phyloP scores from a whole-genome alignment of 148 eudicot genomes.

The Oxyria digyna region DNA sequence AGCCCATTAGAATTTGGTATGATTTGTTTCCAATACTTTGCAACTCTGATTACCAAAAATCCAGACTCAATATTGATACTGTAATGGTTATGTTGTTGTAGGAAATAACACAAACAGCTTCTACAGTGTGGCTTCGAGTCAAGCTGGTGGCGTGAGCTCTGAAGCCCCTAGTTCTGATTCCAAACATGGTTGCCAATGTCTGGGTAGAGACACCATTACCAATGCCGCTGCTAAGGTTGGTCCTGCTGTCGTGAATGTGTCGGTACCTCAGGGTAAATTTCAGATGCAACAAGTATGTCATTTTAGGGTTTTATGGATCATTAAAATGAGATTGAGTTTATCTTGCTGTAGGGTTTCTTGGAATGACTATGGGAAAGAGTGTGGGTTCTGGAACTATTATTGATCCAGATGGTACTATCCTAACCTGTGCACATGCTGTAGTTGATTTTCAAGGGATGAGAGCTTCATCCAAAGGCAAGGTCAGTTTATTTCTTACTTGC shows the following conservation, averaged over 20 bases:
- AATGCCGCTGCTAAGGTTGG: constrained; percentile 88
- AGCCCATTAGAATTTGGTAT: constrained; percentile 30
- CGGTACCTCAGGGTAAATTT: constrained; percentile 55
- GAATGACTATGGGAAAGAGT: constrained; percentile 58
- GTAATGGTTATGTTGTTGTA: not conserved
- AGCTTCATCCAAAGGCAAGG: constrained; percentile 64
- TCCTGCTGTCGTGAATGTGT: constrained; percentile 84
- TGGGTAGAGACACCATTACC: constrained; percentile 65
- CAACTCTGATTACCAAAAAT: not conserved
- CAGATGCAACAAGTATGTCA: constrained; percentile 1
- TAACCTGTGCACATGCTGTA: constrained; percentile 62
- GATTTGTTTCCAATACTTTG: not conserved
- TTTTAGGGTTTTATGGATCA: not conserved
- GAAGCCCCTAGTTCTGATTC: constrained; percentile 30
- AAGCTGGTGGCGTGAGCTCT: constrained; percentile 29
- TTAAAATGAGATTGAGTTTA: not conserved
- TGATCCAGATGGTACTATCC: constrained; percentile 54
- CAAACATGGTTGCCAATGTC: constrained; percentile 39
- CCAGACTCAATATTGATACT: not conserved
- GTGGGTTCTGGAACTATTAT: constrained; percentile 67
- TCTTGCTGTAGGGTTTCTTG: constrained; percentile 40
- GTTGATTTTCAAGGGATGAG: constrained; percentile 55
- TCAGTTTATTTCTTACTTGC: constrained; percentile 13
- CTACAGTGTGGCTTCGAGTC: constrained; percentile 33
- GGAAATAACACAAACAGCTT: constrained; percentile 33